phyloP scores from a whole-genome alignment of 306 rosid genomes.

The Vigna unguiculata region DNA sequence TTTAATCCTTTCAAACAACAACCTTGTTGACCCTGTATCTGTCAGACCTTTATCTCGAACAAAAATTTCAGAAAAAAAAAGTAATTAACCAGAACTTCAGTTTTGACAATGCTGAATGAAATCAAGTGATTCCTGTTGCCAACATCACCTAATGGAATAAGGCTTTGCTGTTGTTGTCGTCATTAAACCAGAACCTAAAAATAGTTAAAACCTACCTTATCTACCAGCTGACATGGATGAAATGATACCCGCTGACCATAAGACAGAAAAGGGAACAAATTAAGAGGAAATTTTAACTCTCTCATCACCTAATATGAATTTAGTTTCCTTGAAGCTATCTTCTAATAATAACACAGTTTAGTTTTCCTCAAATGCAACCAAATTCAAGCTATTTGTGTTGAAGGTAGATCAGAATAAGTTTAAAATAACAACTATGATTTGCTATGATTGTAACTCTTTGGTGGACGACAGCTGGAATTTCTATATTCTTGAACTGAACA shows the following conservation, averaged over 20 bases:
- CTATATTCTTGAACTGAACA: slow-evolving; percentile 10
- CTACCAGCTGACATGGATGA: not conserved
- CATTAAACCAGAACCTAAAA: not conserved
- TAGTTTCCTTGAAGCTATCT: slow-evolving; percentile 10
- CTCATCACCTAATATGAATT: slow-evolving; percentile 4
- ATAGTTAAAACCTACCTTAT: not conserved
- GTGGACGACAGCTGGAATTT: slow-evolving; percentile 8
- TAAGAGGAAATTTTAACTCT: slow-evolving; percentile 1
- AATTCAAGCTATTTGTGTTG: not conserved
- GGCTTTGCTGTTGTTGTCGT: not conserved
- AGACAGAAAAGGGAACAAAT: slow-evolving; percentile 10
- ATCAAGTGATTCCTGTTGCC: not conserved
- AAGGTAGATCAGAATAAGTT: slow-evolving; percentile 19
- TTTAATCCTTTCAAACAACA: slow-evolving; percentile 36
- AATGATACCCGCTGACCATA: slow-evolving; percentile 2
- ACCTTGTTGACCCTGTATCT: slow-evolving; percentile 16
- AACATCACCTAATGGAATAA: not conserved
- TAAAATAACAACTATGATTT: not conserved
- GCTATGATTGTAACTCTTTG: not conserved
- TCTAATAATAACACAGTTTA: not conserved
- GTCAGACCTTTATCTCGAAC: not conserved
- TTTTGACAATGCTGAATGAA: not conserved
- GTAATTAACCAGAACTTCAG: not conserved
- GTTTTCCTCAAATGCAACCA: not conserved
- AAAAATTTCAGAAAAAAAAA: slow-evolving; percentile 2